Evolutionary conservation across 768 basidiomycete species (phyloP).

Genomic region (Termitomyces sp.): DNA sequence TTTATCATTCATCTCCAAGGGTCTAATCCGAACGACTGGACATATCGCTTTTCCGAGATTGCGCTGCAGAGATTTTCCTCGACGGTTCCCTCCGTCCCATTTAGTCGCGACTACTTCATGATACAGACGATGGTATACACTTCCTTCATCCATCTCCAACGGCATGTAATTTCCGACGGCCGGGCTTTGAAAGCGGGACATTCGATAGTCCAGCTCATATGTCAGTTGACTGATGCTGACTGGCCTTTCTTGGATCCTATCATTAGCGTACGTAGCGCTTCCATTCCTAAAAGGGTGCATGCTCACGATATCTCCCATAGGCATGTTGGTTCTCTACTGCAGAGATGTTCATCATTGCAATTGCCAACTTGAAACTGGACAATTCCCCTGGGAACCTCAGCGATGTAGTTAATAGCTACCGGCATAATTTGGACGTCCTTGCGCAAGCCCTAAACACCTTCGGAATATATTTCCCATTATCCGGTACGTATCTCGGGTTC

Average conservation of each 20-base stretch:
- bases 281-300: neutral
- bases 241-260: constrained; percentile 52
- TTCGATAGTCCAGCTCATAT: constrained; percentile 37
- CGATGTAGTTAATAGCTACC: constrained; percentile 5
- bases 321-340: constrained; percentile 16
- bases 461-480: constrained; percentile 13
- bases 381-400: constrained; percentile 2
- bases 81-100: constrained; percentile 17
- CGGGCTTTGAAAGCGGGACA: constrained; percentile 39
- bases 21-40: constrained; percentile 25
- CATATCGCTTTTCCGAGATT: constrained; percentile 33
- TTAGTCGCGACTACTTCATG: constrained; percentile 12
- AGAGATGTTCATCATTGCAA: constrained; percentile 15
- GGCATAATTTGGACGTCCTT: constrained; percentile 10
- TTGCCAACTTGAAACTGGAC: constrained; percentile 4
- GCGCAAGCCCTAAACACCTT: constrained; percentile 12
- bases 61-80: constrained; percentile 41
- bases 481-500: constrained; percentile 7
- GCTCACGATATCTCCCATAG: constrained; percentile 4
- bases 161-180: constrained; percentile 31
- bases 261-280: constrained; percentile 35
- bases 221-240: constrained; percentile 42
- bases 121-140: constrained; percentile 43
- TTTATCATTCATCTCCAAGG: constrained; percentile 23
- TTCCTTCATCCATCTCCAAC: constrained; percentile 46